Percentiles rank a stretch among this genome's conserved stretches.
These are phyloP conservation scores for Russula earlei DNA, from an alignment of 768 basidiomycete genomes.

Conservation along the genomic window DNA sequence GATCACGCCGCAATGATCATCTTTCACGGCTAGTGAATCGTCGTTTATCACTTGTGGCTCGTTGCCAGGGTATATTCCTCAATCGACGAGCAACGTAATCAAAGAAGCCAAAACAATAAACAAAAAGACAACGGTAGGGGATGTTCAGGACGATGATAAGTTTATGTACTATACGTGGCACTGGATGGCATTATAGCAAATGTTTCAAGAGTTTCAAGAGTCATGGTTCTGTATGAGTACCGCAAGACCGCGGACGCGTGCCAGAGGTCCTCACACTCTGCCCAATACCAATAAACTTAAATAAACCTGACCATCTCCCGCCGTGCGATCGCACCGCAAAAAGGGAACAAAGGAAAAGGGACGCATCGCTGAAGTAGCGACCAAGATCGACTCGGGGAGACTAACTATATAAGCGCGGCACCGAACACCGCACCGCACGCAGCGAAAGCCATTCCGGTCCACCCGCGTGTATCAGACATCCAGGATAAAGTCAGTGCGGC, in stretches of 20 bases:
- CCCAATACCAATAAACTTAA: background rate
- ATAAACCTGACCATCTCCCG: background rate
- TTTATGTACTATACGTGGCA: background rate
- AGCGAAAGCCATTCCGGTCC: background rate
- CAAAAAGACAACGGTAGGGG: too few relatives aligned
- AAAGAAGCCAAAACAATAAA: too few relatives aligned
- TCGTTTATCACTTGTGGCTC: background rate
- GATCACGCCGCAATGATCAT: too few relatives aligned
- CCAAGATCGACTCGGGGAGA: background rate
- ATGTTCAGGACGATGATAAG: background rate
- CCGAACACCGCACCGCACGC: conserved; percentile 6
- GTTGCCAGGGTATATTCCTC: conserved; percentile 10
- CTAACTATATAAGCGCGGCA: conserved; percentile 2
- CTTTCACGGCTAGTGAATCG: too few relatives aligned
- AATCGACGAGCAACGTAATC: too few relatives aligned
- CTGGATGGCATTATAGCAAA: too few relatives aligned
- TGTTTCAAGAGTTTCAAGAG: too few relatives aligned
- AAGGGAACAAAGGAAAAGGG: too few relatives aligned
- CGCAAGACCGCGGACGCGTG: too few relatives aligned
- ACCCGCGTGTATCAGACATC: background rate
- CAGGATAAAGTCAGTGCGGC: background rate
- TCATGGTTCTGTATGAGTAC: too few relatives aligned
- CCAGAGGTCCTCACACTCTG: too few relatives aligned
- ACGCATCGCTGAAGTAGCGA: background rate
- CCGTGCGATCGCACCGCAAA: background rate